These are phyloP conservation scores for Brassica incana DNA, from an alignment of 345 rosid genomes.

Conservation along the genomic window DNA sequence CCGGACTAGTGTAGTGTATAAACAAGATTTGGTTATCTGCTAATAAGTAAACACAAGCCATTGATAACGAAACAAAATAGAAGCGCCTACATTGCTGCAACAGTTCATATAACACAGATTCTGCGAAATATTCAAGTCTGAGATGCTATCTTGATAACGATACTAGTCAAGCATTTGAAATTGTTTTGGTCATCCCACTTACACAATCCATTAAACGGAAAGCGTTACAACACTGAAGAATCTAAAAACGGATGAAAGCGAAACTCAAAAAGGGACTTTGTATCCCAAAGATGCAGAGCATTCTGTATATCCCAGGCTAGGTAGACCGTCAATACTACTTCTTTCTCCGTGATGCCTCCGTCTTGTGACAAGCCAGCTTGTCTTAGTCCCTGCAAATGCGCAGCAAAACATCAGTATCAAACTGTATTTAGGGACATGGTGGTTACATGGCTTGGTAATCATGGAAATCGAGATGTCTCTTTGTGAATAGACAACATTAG, in stretches of 20 bases:
- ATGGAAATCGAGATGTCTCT: background rate
- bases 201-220: conserved; percentile 8
- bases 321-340: background rate
- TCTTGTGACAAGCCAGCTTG: background rate
- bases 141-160: background rate
- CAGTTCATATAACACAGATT: background rate
- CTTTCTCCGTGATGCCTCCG: conserved; percentile 4
- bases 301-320: conserved; percentile 21
- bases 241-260: conserved; percentile 16
- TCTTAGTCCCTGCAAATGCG: conserved; percentile 37
- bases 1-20: background rate
- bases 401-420: conserved; percentile 23
- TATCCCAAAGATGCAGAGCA: conserved; percentile 29
- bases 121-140: background rate
- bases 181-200: conserved; percentile 8
- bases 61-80: background rate
- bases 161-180: conserved; percentile 11
- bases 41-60: background rate
- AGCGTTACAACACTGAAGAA: conserved; percentile 24
- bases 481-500: background rate
- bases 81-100: background rate
- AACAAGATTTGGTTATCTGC: background rate
- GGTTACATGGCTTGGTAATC: background rate
- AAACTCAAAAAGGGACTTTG: conserved; percentile 11
- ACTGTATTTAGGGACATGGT: background rate